Base-by-base conservation (phyloP, 208 protist species). In the Histomonas meleagridis region DNA sequence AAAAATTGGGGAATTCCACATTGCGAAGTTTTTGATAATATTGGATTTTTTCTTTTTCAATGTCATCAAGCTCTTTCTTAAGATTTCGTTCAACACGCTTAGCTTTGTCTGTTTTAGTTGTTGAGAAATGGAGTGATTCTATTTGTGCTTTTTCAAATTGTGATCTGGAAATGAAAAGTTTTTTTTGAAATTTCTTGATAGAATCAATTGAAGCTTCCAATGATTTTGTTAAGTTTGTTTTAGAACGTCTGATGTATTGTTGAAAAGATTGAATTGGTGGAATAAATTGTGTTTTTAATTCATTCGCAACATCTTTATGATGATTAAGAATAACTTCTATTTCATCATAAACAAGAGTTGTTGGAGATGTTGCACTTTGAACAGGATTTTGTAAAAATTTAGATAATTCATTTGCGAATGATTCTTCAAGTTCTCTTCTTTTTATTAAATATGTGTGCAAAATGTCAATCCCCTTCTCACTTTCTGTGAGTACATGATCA, bases 111-210 rank as follows among this genome's bases (percentile, higher is more conserved):
- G 14, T 35, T 49, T 48, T 51, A 38, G 76, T 38, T 38, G 76
- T 9, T 32, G 76, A 86, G 26, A 51, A 86, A 55, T 86, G 76
- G 38, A 86, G 76, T 12, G 28, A 16, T 38, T 86, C 76, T 4
- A 86, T 18, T 32, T 86, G 43, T 46, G 76, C 76, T 86, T 43
- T 86, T 32, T 86, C 76, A 12, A 86, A 4, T 32, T 86, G 76
- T 21, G 40, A 51, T 51, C 38, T 51, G 1, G 76, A 40, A 49
- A 86, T 86, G 46, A 51, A 51, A 38, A 86, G 38, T 86, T 86
- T 86, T 28, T 86, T 86, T n/a, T 86, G 26, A 38, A 55, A 43
- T 32, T 40, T 23, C 16, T 86, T 86, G 18, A 86, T 48, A 55
- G 76, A 86, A 55, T 86, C 76, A 16, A 4, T 46, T 86, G 46